A percentile compares a stretch with the other conserved stretches of the same genome.
Conservation (phyloP, 139 green algal genomes). For the Closterium sp. region DNA sequence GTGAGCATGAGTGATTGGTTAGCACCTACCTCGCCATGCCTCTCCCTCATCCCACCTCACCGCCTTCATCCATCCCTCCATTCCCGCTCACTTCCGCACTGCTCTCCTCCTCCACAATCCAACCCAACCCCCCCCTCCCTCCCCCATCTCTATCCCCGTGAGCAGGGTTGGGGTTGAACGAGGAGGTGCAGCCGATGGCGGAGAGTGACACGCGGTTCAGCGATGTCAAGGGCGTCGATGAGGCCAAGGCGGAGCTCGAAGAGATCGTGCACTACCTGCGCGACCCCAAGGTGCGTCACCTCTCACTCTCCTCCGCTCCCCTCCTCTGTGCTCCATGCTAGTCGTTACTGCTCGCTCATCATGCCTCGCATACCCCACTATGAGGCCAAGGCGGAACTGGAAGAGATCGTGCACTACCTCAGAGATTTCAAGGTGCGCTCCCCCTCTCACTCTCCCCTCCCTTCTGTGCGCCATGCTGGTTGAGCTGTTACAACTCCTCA, state of each 20-base stretch:
- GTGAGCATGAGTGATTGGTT: not conserved
- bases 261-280: slow-evolving; percentile 96
- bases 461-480: no score
- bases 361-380: no score
- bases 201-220: slow-evolving; percentile 60
- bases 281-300: slow-evolving; percentile 53
- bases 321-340: no score
- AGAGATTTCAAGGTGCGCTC: no score
- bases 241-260: slow-evolving; percentile 93
- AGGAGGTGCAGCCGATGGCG: slow-evolving; percentile 46
- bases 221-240: slow-evolving; percentile 84
- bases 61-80: not conserved
- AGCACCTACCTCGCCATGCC: not conserved
- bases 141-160: not conserved
- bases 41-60: not conserved
- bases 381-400: no score
- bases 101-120: not conserved
- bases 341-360: no score
- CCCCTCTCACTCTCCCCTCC: no score
- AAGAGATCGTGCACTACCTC: no score
- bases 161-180: slow-evolving; percentile 36
- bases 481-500: no score
- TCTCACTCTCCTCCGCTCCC: no score
- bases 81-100: not conserved
- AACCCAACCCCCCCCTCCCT: not conserved